A percentile compares a stretch with the other conserved stretches of the same genome.
Evolutionary conservation across 1,284 basidiomycete genomes (phyloP).

Genomic region (Xerocomus nothofagi): DNA sequence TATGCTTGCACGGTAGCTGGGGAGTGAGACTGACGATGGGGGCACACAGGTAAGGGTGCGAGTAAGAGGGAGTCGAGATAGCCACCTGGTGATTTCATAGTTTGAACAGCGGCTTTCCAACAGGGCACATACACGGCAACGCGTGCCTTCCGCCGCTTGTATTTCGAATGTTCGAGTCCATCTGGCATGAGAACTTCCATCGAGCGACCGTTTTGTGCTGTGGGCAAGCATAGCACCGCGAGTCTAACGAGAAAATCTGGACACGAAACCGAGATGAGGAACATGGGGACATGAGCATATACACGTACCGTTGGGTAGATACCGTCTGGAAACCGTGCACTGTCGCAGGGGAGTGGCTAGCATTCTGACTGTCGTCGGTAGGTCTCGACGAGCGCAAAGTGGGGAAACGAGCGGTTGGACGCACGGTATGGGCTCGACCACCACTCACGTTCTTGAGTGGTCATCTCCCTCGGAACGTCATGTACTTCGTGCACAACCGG

Average conservation of each 20-base stretch:
- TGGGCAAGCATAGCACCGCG: conserved; percentile 45
- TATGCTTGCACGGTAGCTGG: conserved; percentile 31
- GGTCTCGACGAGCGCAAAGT: not conserved
- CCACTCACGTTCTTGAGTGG: conserved; percentile 58
- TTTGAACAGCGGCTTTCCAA: conserved; percentile 48
- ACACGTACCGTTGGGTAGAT: conserved; percentile 57
- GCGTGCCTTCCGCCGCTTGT: conserved; percentile 46
- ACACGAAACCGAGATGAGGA: conserved; percentile 6
- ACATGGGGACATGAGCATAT: not conserved
- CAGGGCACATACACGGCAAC: conserved; percentile 56
- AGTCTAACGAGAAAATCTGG: conserved; percentile 70
- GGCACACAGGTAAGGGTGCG: conserved; percentile 6
- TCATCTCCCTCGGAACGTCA: conserved; percentile 57
- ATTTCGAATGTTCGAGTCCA: conserved; percentile 66
- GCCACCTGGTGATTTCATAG: conserved; percentile 37
- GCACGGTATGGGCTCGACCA: conserved; percentile 74
- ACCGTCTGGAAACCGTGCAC: conserved; percentile 50
- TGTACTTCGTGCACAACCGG: conserved; percentile 23
- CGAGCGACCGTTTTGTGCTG: conserved; percentile 18
- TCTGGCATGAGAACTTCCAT: conserved; percentile 52
- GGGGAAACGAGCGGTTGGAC: conserved; percentile 27
- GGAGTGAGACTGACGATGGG: conserved; percentile 31
- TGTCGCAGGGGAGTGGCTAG: conserved; percentile 58
- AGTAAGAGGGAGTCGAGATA: conserved; percentile 4
- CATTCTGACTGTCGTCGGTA: conserved; percentile 63